Conservation (phyloP, 176 grass and related monocot genomes). For the Carex pumila region DNA sequence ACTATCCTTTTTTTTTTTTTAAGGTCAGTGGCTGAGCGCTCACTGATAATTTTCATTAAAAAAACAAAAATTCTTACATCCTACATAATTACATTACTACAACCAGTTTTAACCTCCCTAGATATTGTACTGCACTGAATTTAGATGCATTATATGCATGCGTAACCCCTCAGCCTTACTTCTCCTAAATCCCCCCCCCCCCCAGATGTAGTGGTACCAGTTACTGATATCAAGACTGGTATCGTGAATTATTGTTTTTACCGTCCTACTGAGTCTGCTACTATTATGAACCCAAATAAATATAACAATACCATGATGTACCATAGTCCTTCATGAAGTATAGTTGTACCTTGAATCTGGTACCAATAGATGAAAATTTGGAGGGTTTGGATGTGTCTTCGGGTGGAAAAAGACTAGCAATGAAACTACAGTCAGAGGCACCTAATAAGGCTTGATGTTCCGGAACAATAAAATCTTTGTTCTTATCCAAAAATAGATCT, state of each 20-base stretch:
- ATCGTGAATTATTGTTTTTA: background rate
- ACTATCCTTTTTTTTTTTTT: background rate
- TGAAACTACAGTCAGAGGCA: constrained; percentile 77
- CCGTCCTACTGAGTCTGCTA: background rate
- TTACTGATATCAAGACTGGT: too few species aligned
- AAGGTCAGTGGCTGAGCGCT: too few species aligned
- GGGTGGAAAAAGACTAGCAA: constrained; percentile 79
- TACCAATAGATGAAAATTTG: constrained; percentile 92
- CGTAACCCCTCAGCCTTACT: too few species aligned
- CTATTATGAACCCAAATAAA: background rate
- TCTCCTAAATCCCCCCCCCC: too few species aligned
- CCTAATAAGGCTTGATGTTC: constrained; percentile 84
- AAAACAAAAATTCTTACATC: too few species aligned
- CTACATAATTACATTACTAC: too few species aligned
- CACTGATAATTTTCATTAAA: too few species aligned
- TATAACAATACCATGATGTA: background rate
- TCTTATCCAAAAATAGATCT: constrained; percentile 90
- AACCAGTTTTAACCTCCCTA: too few species aligned
- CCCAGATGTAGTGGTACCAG: too few species aligned
- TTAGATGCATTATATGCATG: too few species aligned
- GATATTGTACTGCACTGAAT: too few species aligned
- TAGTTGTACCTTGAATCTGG: constrained; percentile 80
- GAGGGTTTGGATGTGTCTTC: constrained; percentile 87
- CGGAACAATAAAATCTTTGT: constrained; percentile 94
- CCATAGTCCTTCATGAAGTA: background rate